A percentile compares a stretch with the other conserved stretches of the same genome.
phyloP scores from a whole-genome alignment of 148 eudicot species.

The Cornus florida region DNA sequence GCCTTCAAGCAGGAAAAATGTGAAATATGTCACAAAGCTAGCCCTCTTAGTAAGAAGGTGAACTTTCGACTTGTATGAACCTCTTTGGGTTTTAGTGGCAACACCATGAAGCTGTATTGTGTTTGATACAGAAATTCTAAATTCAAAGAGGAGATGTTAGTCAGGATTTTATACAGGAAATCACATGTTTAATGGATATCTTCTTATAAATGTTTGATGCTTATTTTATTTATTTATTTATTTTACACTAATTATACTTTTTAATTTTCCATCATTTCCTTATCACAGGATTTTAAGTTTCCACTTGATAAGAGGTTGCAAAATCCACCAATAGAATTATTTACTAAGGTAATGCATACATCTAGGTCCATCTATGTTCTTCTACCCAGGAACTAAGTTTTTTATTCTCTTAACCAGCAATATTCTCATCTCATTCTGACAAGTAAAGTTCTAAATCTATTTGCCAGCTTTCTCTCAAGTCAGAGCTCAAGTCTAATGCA shows the following conservation, averaged over 20 bases:
- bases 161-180: constrained; percentile 22
- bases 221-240: background rate
- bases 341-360: constrained; percentile 46
- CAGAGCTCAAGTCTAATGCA: constrained; percentile 26
- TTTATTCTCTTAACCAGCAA: background rate
- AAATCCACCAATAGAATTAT: constrained; percentile 53
- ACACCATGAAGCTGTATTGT: constrained; percentile 1
- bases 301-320: constrained; percentile 23
- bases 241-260: constrained; percentile 3
- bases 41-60: constrained; percentile 39
- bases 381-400: background rate
- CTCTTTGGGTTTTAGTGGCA: background rate
- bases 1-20: constrained; percentile 27
- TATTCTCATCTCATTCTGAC: background rate
- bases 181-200: constrained; percentile 22
- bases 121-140: constrained; percentile 21
- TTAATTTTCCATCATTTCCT: background rate
- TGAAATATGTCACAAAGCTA: constrained; percentile 26
- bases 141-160: constrained; percentile 25
- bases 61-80: constrained; percentile 3
- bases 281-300: constrained; percentile 45
- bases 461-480: constrained; percentile 54
- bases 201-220: background rate
- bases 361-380: background rate
- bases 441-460: background rate